phyloP scores from a whole-genome alignment of 495 filamentous ascomycete species.

The Halenospora varia region DNA sequence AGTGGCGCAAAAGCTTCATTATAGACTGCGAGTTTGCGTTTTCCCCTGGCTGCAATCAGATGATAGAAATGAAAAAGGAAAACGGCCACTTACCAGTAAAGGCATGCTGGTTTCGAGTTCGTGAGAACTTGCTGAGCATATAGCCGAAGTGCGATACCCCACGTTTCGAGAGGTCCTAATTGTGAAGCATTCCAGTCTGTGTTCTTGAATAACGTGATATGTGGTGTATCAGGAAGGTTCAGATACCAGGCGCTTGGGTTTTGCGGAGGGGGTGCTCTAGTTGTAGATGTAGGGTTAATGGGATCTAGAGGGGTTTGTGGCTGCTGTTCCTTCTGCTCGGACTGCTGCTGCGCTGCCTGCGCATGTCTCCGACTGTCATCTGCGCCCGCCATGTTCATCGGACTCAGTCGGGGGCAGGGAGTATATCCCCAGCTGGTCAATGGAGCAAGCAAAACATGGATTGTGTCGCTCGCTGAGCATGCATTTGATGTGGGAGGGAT shows the following conservation, averaged over 20 bases:
- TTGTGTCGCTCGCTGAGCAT: too few relatives aligned
- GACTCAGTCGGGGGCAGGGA: too few relatives aligned
- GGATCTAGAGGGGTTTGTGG: too few relatives aligned
- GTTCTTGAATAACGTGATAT: constrained; percentile 9
- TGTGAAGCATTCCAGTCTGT: constrained; percentile 8
- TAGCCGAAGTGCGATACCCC: constrained; percentile 3
- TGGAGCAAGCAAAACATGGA: too few relatives aligned
- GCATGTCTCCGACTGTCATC: too few relatives aligned
- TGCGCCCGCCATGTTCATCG: too few relatives aligned
- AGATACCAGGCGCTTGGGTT: constrained; percentile 2
- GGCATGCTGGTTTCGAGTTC: constrained; percentile 5
- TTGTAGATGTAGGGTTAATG: background rate
- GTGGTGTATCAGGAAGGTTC: constrained; percentile 7
- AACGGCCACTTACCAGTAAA: constrained; percentile 6
- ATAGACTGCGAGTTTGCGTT: constrained; percentile 13
- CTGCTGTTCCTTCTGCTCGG: too few relatives aligned
- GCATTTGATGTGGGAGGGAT: too few relatives aligned
- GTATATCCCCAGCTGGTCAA: too few relatives aligned
- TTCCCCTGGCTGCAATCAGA: constrained; percentile 4
- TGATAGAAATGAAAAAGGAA: background rate
- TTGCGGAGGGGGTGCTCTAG: background rate
- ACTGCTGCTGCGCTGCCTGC: too few relatives aligned
- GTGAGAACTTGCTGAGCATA: constrained; percentile 7
- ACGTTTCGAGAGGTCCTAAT: constrained; percentile 7
- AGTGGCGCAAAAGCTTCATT: constrained; percentile 15